A percentile compares a stretch with the other conserved stretches of the same genome.
phyloP scores from a whole-genome alignment of 345 rosid species.

The Melaleuca quinquenervia region DNA sequence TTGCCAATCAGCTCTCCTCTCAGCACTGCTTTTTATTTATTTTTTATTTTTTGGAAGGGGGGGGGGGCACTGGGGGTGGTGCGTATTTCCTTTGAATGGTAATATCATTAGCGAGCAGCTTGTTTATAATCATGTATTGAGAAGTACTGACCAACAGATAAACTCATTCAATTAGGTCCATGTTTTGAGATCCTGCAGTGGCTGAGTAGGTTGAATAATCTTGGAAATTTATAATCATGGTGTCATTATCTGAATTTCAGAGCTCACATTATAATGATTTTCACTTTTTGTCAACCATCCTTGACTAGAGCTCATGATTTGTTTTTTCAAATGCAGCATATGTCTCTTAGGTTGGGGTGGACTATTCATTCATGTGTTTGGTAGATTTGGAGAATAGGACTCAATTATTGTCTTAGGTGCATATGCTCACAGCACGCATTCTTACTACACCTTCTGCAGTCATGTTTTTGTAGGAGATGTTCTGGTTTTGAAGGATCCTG shows the following conservation, averaged over 20 bases:
- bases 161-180: not conserved
- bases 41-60: fast-evolving
- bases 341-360: not conserved
- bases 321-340: not conserved
- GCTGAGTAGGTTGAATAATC: not conserved
- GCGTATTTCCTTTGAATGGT: not conserved
- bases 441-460: constrained; percentile 19
- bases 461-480: constrained; percentile 80
- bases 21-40: not conserved
- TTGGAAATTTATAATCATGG: not conserved
- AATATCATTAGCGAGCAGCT: not conserved
- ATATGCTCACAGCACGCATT: not conserved
- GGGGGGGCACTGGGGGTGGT: not conserved
- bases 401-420: not conserved
- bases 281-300: not conserved
- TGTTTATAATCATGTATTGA: not conserved
- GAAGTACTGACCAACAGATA: not conserved
- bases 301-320: not conserved
- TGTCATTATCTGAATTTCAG: not conserved
- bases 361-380: not conserved
- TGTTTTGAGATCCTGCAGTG: not conserved
- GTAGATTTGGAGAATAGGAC: not conserved
- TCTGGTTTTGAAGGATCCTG: constrained; percentile 87
- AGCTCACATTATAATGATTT: not conserved
- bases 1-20: not conserved